Conservation (phyloP, 2,329 filamentous ascomycete genomes). For the Elsinoe necatrix region DNA sequence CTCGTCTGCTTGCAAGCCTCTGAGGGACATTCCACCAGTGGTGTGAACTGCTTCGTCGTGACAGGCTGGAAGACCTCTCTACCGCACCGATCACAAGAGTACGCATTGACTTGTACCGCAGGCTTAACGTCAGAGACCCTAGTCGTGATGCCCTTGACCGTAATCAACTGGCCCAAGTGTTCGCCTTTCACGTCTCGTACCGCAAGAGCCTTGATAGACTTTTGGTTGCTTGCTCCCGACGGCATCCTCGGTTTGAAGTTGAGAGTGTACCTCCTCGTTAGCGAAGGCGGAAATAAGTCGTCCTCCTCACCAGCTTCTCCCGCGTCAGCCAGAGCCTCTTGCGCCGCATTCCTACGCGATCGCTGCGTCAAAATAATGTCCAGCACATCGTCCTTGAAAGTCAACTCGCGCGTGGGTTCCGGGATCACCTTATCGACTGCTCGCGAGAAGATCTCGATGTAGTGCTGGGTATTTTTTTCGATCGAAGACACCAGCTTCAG, state of each 20-base stretch:
- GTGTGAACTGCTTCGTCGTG: conserved; percentile 81
- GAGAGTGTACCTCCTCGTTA: conserved; percentile 88
- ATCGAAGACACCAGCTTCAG: conserved; percentile 73
- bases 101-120: conserved; percentile 93
- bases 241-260: conserved; percentile 90
- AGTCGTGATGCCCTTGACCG: conserved; percentile 86
- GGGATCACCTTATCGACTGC: conserved; percentile 86
- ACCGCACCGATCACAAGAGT: conserved; percentile 93
- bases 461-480: conserved; percentile 86
- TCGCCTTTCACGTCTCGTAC: conserved; percentile 89
- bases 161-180: conserved; percentile 87
- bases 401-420: conserved; percentile 65
- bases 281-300: conserved; percentile 79
- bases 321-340: conserved; percentile 38
- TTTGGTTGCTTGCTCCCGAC: conserved; percentile 53
- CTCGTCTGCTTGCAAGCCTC: conserved; percentile 85
- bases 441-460: conserved; percentile 81
- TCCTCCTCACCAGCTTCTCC: conserved; percentile 57
- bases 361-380: conserved; percentile 95
- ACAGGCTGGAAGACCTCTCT: conserved; percentile 97
- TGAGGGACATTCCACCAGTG: conserved; percentile 78
- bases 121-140: conserved; percentile 97
- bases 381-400: conserved; percentile 95
- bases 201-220: conserved; percentile 58
- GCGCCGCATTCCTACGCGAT: conserved; percentile 71